A percentile compares a stretch with the other conserved stretches of the same genome.
phyloP scores from a whole-genome alignment of 148 eudicot species.

The Simmondsia chinensis region DNA sequence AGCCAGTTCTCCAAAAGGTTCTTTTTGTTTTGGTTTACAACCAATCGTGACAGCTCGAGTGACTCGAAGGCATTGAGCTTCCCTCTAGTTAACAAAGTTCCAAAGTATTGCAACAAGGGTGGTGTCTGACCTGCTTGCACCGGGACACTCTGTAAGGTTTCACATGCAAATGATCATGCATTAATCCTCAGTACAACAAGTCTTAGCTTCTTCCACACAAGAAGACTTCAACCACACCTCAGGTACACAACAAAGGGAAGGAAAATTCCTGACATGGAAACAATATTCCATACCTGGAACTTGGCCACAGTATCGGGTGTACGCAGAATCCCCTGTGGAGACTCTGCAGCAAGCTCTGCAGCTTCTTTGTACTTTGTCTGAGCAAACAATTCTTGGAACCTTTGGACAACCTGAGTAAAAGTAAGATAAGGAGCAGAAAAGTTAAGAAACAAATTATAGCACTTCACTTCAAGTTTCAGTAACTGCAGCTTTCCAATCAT shows the following conservation, averaged over 20 bases:
- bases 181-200: no score
- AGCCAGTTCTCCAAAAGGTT: constrained; percentile 92
- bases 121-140: constrained; percentile 98
- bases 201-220: no score
- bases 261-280: not conserved
- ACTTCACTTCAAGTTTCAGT: no score
- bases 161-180: no score
- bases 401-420: constrained; percentile 61
- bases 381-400: constrained; percentile 80
- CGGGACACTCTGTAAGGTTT: constrained; percentile 96
- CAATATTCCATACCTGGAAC: constrained; percentile 54
- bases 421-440: not conserved
- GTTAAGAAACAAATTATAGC: no score
- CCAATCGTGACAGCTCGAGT: constrained; percentile 79
- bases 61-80: constrained; percentile 94
- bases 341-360: constrained; percentile 87
- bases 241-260: not conserved
- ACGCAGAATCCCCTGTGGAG: constrained; percentile 76
- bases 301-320: constrained; percentile 96
- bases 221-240: no score
- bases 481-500: no score
- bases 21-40: constrained; percentile 93
- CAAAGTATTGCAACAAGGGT: constrained; percentile 88
- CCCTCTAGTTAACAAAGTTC: constrained; percentile 75
- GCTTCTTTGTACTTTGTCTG: constrained; percentile 84